Percentiles rank a stretch among this genome's conserved stretches.
Conservation (phyloP, 768 basidiomycete species). For the Boletus bicolor region DNA sequence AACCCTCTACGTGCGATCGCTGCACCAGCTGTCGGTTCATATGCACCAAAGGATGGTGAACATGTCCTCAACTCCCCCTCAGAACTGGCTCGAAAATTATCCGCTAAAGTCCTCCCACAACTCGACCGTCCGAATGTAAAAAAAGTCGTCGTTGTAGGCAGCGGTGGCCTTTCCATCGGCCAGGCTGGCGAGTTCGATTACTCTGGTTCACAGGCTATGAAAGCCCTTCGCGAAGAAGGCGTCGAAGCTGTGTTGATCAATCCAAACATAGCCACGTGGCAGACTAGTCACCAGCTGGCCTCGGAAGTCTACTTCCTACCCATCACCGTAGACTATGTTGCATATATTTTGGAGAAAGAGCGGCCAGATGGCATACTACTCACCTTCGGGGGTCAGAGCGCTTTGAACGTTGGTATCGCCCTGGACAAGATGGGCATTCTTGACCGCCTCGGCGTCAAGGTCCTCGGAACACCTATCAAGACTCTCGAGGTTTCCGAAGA, state of each 20-base stretch:
- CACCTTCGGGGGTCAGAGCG: conserved; percentile 97
- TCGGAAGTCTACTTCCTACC: conserved; percentile 97
- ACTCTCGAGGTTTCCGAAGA: conserved; percentile 98
- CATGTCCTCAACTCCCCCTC: conserved; percentile 91
- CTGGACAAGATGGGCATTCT: conserved; percentile 96
- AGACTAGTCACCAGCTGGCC: conserved; percentile 96
- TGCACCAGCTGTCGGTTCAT: conserved; percentile 71
- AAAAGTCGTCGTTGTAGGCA: conserved; percentile 94
- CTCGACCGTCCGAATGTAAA: conserved; percentile 87
- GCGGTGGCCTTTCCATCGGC: conserved; percentile 93
- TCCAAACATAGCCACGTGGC: conserved; percentile 99
- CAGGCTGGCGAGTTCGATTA: conserved; percentile 99
- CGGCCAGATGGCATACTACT: conserved; percentile 95
- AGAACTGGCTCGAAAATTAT: conserved; percentile 89
- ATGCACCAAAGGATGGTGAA: conserved; percentile 58
- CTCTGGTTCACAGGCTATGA: conserved; percentile 97
- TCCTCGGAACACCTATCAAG: conserved; percentile 91
- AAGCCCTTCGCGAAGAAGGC: conserved; percentile 94
- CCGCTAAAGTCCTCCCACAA: conserved; percentile 91
- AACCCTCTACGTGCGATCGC: conserved; percentile 62
- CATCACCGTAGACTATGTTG: conserved; percentile 95
- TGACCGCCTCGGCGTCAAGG: conserved; percentile 87
- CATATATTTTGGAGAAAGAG: conserved; percentile 98
- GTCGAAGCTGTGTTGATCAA: conserved; percentile 94
- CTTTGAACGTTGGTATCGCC: conserved; percentile 95